Percentiles rank a stretch among this genome's conserved stretches.
Conservation (phyloP, 2,329 filamentous ascomycete species). For the Cordyceps militaris region DNA sequence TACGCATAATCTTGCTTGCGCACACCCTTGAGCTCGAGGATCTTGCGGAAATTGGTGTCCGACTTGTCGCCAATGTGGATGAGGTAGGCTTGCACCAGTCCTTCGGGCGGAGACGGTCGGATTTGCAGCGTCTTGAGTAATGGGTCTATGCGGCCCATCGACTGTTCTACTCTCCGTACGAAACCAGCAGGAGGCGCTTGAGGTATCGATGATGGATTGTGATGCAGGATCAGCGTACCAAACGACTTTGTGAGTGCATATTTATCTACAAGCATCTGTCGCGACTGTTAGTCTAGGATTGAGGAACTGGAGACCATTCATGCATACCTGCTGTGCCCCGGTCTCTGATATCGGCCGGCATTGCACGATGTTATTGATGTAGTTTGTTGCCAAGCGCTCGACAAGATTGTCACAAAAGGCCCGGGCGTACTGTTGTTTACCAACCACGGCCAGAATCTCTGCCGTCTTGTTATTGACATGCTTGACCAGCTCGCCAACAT, state of each 20-base stretch:
- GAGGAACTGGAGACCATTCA: too few relatives aligned
- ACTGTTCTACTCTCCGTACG: constrained; percentile 76
- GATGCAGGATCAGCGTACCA: constrained; percentile 59
- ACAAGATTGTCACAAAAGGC: constrained; percentile 96
- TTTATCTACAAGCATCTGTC: constrained; percentile 87
- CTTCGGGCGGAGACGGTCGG: constrained; percentile 82
- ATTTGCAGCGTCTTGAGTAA: constrained; percentile 96
- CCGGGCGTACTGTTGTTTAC: constrained; percentile 88
- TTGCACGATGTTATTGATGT: constrained; percentile 76
- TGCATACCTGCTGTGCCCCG: constrained; percentile 75
- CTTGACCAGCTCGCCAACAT: constrained; percentile 73
- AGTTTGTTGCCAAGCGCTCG: constrained; percentile 72
- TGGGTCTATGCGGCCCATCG: constrained; percentile 81
- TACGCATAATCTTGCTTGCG: constrained; percentile 74
- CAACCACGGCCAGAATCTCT: constrained; percentile 69
- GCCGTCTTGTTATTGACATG: constrained; percentile 64
- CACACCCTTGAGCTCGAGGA: constrained; percentile 92
- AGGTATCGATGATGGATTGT: constrained; percentile 40
- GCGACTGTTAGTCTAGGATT: constrained; percentile 19
- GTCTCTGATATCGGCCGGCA: constrained; percentile 89
- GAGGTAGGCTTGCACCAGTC: constrained; percentile 91
- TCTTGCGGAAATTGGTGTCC: constrained; percentile 91
- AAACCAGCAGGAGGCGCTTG: constrained; percentile 53
- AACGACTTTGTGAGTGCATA: constrained; percentile 82
- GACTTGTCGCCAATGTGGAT: constrained; percentile 94